Evolutionary conservation across 495 filamentous ascomycete genomes (phyloP), one percentile per base, ranked within the genome.

Genomic region (Hyaloscypha hepaticicola): DNA sequence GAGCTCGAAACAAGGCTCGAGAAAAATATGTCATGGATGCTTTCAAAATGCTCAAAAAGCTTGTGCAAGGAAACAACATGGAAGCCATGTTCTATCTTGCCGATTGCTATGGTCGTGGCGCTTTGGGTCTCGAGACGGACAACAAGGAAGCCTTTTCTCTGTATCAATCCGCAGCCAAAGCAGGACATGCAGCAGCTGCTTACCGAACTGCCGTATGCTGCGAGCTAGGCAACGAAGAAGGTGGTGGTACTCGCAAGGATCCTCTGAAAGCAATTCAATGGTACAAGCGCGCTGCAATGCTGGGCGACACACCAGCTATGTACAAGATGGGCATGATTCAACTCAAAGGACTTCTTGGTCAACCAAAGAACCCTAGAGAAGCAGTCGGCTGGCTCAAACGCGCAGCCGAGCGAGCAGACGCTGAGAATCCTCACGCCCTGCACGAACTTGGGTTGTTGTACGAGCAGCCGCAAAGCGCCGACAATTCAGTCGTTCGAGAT

Each of bases 311-410:
- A 0, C 88, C 93, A 0, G 95, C 94, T 26, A 96, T 96, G 93
- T 99, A 97, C 78, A 99, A 99, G 76, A 88, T 98, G 76, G 95
- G 95, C 58, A 94, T 96, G 86, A 96, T 99, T 71, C 79, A 90
- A 67, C 82, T 97, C 28, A 97, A 97, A 74, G 94, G 93, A 24
- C 83, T 97, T n/a, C 85, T 99, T 16, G 93, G 93, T 9, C 94
- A 97, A 74, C 83, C 84, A n/a, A 83, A 82, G 67, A 96, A 92
- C 74, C 85, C 89, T 5, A 84, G 88, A 48, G 95, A 97, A 73
- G 93, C 92, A 19, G 81, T 97, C 28, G 85, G 83, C 49, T 97
- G 93, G 93, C 80, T 99, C 29, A 96, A 96, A 75, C 87, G 93
- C 9, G 95, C 95, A 3, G 93, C 93, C 4, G 93, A 98, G 66